These are phyloP conservation scores for Trichothecium sympodiale DNA, from an alignment of 2,329 filamentous ascomycete species.

Conservation along the genomic window DNA sequence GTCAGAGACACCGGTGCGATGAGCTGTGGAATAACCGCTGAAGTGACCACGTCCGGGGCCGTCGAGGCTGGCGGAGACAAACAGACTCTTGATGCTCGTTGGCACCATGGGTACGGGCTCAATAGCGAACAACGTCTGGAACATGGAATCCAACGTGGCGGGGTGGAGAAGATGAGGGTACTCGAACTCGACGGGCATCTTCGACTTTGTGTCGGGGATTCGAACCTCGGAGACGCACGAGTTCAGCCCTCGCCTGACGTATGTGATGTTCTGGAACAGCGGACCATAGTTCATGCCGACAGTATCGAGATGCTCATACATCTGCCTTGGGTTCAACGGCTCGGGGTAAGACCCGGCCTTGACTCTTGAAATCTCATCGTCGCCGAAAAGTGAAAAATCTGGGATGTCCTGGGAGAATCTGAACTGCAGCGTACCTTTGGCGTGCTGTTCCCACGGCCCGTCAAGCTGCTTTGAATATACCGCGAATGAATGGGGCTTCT, in stretches of 20 bases:
- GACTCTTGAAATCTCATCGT: too few relatives aligned
- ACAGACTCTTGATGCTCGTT: conserved; percentile 31
- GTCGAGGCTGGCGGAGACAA: conserved; percentile 28
- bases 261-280: conserved; percentile 35
- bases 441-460: conserved; percentile 31
- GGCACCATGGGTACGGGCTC: conserved; percentile 37
- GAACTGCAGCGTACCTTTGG: conserved; percentile 20
- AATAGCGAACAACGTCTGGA: conserved; percentile 40
- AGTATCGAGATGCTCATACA: conserved; percentile 38
- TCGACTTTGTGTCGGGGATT: conserved; percentile 36
- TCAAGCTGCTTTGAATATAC: conserved; percentile 34
- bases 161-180: conserved; percentile 47
- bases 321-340: conserved; percentile 27
- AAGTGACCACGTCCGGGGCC: conserved; percentile 22
- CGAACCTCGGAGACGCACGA: conserved; percentile 25
- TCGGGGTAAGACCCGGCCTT: conserved; percentile 16
- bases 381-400: too few relatives aligned
- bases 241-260: conserved; percentile 18
- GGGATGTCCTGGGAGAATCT: conserved; percentile 8
- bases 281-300: conserved; percentile 41
- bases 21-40: conserved; percentile 28
- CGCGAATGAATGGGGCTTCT: conserved; percentile 22
- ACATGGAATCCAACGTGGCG: conserved; percentile 42
- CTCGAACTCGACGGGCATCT: conserved; percentile 43
- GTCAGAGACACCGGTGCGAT: conserved; percentile 21